phyloP scores from a whole-genome alignment of 202 grass and related monocot genomes.

The Schoenoplectus tabernaemontani region DNA sequence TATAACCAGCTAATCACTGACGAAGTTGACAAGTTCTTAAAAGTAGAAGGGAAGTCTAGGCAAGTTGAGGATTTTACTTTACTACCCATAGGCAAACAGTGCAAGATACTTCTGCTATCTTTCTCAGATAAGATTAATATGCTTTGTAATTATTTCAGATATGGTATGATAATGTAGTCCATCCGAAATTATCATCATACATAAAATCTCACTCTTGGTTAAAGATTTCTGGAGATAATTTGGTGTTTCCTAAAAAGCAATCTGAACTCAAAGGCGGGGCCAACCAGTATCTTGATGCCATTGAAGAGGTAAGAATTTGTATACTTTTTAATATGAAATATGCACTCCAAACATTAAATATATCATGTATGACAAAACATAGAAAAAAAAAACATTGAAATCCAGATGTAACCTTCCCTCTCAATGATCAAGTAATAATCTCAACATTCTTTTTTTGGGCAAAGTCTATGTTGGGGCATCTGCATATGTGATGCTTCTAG shows the following conservation, averaged over 20 bases:
- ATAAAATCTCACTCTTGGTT: slow-evolving; percentile 67
- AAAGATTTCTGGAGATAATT: slow-evolving; percentile 48
- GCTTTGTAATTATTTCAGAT: slow-evolving; percentile 38
- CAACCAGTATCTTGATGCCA: slow-evolving; percentile 59
- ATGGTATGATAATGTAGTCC: slow-evolving; percentile 71
- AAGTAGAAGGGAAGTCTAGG: neutral
- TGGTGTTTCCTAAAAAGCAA: slow-evolving; percentile 51
- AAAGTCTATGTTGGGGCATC: neutral
- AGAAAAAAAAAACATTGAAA: no score
- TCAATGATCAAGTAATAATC: neutral
- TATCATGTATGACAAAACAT: neutral
- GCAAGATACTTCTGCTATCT: neutral
- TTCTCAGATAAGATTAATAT: slow-evolving; percentile 19
- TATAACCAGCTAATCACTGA: neutral
- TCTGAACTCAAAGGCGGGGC: slow-evolving; percentile 74
- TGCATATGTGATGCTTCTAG: neutral
- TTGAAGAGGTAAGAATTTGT: slow-evolving; percentile 58
- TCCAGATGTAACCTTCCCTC: neutral
- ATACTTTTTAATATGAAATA: slow-evolving; percentile 5
- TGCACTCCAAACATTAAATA: neutral
- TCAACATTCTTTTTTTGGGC: neutral
- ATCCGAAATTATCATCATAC: slow-evolving; percentile 59
- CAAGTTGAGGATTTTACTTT: neutral
- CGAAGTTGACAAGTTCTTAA: neutral
- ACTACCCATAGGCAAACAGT: slow-evolving; percentile 6